Evolutionary conservation across 2,329 filamentous ascomycete genomes (phyloP).

Genomic region (Trichophyton simii): DNA sequence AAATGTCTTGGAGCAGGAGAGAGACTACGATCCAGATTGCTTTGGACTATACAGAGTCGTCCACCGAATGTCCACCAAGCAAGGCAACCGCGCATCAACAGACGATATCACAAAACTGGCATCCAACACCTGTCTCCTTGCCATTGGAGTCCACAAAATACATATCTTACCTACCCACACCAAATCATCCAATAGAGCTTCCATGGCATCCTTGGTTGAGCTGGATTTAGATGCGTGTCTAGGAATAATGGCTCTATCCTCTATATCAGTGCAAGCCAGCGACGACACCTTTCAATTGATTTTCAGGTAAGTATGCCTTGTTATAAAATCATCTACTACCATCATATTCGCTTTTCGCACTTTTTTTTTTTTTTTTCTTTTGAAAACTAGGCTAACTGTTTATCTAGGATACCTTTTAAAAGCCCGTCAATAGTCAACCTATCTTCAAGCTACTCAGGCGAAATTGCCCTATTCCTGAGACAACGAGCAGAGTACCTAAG

Average conservation of each 20-base stretch:
- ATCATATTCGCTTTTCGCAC: too few species aligned
- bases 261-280: slow-evolving; percentile 45
- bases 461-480: slow-evolving; percentile 51
- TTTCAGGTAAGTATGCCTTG: slow-evolving; percentile 39
- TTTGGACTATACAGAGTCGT: slow-evolving; percentile 60
- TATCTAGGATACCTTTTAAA: slow-evolving; percentile 40
- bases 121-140: slow-evolving; percentile 55
- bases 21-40: slow-evolving; percentile 55
- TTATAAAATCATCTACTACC: not conserved
- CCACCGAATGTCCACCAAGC: slow-evolving; percentile 47
- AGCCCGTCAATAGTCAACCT: slow-evolving; percentile 45
- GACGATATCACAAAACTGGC: slow-evolving; percentile 55
- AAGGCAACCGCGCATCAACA: slow-evolving; percentile 44
- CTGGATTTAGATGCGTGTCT: slow-evolving; percentile 39
- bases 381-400: not conserved
- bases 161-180: slow-evolving; percentile 52
- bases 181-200: slow-evolving; percentile 43
- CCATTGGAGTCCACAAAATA: slow-evolving; percentile 55
- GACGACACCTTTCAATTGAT: slow-evolving; percentile 57
- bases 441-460: slow-evolving; percentile 50
- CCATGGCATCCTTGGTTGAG: slow-evolving; percentile 42
- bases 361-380: too few species aligned
- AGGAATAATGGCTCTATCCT: slow-evolving; percentile 51
- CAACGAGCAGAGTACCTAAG: slow-evolving; percentile 51
- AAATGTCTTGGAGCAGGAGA: slow-evolving; percentile 49